These are phyloP conservation scores for Coprinopsis marcescibilis DNA, from an alignment of 768 basidiomycete species.

Conservation along the genomic window DNA sequence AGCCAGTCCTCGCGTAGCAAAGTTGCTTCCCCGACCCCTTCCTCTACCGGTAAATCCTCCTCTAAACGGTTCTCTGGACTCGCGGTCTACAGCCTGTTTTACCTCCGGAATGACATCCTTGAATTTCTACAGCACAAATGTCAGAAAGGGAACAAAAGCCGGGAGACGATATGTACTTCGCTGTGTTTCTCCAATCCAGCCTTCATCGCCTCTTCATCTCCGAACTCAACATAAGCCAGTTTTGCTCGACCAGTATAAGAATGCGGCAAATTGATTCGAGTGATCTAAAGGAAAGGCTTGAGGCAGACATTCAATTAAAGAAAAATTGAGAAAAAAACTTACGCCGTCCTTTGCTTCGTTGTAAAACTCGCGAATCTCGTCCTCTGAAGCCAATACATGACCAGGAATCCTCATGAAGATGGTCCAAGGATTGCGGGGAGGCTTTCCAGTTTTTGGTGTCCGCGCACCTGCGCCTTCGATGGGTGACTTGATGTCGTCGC, in stretches of 20 bases:
- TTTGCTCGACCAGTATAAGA: slow-evolving; percentile 43
- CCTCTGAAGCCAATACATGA: slow-evolving; percentile 45
- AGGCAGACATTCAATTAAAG: slow-evolving; percentile 5
- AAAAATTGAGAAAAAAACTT: slow-evolving; percentile 22
- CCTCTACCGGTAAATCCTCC: slow-evolving; percentile 30
- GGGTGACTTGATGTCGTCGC: slow-evolving; percentile 47
- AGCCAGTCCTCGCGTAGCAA: slow-evolving; percentile 59
- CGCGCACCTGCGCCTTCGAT: slow-evolving; percentile 53
- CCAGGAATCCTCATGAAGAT: slow-evolving; percentile 68
- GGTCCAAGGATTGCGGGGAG: slow-evolving; percentile 74
- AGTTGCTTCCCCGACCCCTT: slow-evolving; percentile 53
- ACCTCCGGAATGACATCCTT: slow-evolving; percentile 63
- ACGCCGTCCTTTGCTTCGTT: slow-evolving; percentile 65
- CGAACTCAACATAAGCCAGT: slow-evolving; percentile 86
- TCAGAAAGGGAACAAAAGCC: neutral
- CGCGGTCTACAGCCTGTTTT: slow-evolving; percentile 62
- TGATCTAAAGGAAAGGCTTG: slow-evolving; percentile 42
- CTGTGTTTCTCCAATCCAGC: slow-evolving; percentile 69
- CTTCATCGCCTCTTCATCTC: slow-evolving; percentile 81
- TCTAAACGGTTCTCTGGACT: slow-evolving; percentile 33
- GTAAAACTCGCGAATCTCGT: slow-evolving; percentile 72
- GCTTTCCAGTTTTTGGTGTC: slow-evolving; percentile 64
- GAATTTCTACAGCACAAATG: slow-evolving; percentile 46
- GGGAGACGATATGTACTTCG: slow-evolving; percentile 54
- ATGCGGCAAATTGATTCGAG: slow-evolving; percentile 56